Evolutionary conservation across 805 yeast genomes (phyloP).

Genomic region (Wickerhamiella cacticola): DNA sequence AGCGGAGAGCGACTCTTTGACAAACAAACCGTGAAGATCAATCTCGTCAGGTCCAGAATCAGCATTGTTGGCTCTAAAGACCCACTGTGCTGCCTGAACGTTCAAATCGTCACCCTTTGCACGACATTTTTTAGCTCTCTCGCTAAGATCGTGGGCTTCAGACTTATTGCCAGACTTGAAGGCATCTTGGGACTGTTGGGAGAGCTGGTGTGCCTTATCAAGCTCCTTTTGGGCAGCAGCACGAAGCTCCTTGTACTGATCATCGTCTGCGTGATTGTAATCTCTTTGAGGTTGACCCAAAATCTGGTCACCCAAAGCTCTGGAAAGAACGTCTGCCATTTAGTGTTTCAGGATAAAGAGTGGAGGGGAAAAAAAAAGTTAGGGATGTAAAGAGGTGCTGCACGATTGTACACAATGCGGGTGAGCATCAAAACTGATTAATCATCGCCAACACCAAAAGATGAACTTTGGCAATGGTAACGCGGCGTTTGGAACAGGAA

Average conservation of each 20-base stretch:
- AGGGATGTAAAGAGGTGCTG: background rate
- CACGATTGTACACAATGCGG: background rate
- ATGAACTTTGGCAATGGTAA: conserved; percentile 19
- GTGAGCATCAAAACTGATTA: no score
- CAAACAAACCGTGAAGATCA: conserved; percentile 84
- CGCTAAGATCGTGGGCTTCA: conserved; percentile 61
- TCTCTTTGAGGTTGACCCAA: conserved; percentile 8
- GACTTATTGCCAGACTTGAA: conserved; percentile 61
- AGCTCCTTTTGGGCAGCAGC: conserved; percentile 56
- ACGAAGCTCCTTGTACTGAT: conserved; percentile 47
- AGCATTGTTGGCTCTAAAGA: conserved; percentile 69
- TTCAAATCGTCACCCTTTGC: conserved; percentile 57
- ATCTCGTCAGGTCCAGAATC: conserved; percentile 80
- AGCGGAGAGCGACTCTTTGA: conserved; percentile 73
- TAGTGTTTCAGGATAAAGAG: background rate
- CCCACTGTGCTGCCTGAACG: conserved; percentile 54
- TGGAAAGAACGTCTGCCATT: conserved; percentile 6
- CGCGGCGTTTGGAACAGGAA: conserved; percentile 21
- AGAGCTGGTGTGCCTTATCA: conserved; percentile 41
- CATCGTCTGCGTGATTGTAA: conserved; percentile 23
- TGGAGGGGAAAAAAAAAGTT: background rate
- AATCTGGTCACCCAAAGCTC: conserved; percentile 10
- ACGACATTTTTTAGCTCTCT: conserved; percentile 49
- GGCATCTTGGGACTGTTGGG: conserved; percentile 64
- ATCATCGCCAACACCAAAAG: no score